Percentiles rank a stretch among this genome's conserved stretches.
These are phyloP conservation scores for Aciculoconidium aculeatum DNA, from an alignment of 805 yeast genomes.

Conservation along the genomic window DNA sequence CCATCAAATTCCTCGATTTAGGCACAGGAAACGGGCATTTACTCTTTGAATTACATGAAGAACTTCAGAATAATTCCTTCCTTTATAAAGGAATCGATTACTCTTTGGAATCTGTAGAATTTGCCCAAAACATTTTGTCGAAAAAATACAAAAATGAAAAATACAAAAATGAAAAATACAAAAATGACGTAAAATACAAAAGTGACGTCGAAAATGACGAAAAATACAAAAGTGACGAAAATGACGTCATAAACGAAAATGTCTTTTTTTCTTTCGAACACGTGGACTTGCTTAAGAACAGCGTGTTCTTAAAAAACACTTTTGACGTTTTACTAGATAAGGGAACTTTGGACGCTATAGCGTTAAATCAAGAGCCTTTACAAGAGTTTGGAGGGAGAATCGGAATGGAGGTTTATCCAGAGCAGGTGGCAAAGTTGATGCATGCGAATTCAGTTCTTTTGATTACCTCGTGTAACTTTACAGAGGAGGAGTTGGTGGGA, in stretches of 20 bases:
- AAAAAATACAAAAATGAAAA: too few relatives aligned
- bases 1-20: slow-evolving; percentile 57
- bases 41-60: slow-evolving; percentile 61
- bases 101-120: slow-evolving; percentile 69
- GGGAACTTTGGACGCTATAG: slow-evolving; percentile 96
- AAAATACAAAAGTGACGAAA: too few relatives aligned
- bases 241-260: too few relatives aligned
- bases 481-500: slow-evolving; percentile 64
- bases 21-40: slow-evolving; percentile 98
- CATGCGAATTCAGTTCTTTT: slow-evolving; percentile 52
- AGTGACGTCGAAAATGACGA: too few relatives aligned
- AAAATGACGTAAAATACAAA: too few relatives aligned
- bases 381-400: slow-evolving; percentile 41
- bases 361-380: slow-evolving; percentile 56
- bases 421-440: slow-evolving; percentile 52
- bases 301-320: slow-evolving; percentile 31
- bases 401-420: slow-evolving; percentile 56
- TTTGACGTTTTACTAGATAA: slow-evolving; percentile 84
- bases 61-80: slow-evolving; percentile 41
- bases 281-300: slow-evolving; percentile 51
- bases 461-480: slow-evolving; percentile 92
- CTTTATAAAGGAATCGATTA: slow-evolving; percentile 71
- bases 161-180: too few relatives aligned
- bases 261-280: slow-evolving; percentile 48
- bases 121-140: slow-evolving; percentile 58